These are phyloP conservation scores for Leishmania lainsoni DNA, from an alignment of 208 protist genomes.

Conservation along the genomic window DNA sequence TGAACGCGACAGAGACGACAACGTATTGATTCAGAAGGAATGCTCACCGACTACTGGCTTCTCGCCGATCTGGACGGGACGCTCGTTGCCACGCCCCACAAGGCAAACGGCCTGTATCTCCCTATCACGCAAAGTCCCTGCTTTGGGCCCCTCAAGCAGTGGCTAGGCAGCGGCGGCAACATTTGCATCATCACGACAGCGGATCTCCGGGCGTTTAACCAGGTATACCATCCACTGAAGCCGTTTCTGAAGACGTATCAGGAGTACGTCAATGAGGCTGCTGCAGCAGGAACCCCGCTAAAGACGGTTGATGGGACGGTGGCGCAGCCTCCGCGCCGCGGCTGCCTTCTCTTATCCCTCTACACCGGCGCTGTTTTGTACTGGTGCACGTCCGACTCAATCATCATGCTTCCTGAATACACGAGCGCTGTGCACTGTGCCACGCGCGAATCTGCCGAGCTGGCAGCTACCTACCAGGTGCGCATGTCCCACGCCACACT, in stretches of 20 bases:
- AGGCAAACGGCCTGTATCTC: constrained; percentile 76
- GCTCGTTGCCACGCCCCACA: constrained; percentile 83
- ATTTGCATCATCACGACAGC: constrained; percentile 86
- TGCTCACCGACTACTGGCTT: constrained; percentile 75
- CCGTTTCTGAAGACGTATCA: constrained; percentile 30
- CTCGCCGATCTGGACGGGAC: constrained; percentile 86
- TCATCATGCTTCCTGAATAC: constrained; percentile 63
- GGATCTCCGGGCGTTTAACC: constrained; percentile 63
- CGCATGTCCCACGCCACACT: constrained; percentile 30
- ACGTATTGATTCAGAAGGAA: background rate
- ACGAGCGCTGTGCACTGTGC: constrained; percentile 57
- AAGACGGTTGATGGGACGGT: background rate
- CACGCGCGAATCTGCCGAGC: constrained; percentile 54
- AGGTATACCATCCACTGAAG: constrained; percentile 72
- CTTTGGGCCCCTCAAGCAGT: constrained; percentile 51
- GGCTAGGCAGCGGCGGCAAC: constrained; percentile 75
- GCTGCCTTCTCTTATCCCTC: constrained; percentile 78
- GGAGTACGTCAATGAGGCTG: constrained; percentile 21
- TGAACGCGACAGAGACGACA: background rate
- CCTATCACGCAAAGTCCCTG: constrained; percentile 68
- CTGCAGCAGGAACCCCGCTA: background rate
- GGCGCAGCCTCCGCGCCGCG: constrained; percentile 17
- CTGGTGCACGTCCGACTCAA: constrained; percentile 52
- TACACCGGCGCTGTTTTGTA: constrained; percentile 86
- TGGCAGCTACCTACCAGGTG: constrained; percentile 35